Evolutionary conservation across 2,329 filamentous ascomycete genomes (phyloP).

Genomic region (Knufia fluminis): DNA sequence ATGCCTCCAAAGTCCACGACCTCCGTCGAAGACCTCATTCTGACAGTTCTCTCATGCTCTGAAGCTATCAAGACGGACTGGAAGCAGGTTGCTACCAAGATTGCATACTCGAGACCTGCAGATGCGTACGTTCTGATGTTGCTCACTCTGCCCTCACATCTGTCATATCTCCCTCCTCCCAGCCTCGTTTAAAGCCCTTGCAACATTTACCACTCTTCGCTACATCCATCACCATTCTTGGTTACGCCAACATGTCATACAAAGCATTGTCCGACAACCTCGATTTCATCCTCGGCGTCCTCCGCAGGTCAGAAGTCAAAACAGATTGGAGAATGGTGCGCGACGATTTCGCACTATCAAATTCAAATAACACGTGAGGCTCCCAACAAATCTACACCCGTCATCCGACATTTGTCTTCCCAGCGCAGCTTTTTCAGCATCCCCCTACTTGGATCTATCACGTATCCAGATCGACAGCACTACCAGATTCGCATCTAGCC

Average conservation of each 20-base stretch:
- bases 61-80: constrained; percentile 5
- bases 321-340: no score
- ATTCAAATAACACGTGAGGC: no score
- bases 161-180: no score
- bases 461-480: background rate
- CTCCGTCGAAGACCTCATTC: background rate
- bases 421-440: no score
- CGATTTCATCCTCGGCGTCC: background rate
- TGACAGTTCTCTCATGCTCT: background rate
- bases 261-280: background rate
- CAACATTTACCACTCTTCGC: no score
- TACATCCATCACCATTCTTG: no score
- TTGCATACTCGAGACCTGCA: background rate
- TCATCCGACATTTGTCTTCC: background rate
- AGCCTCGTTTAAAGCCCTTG: no score
- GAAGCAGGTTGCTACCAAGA: background rate
- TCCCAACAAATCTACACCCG: no score
- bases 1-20: background rate
- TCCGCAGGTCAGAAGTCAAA: no score
- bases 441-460: background rate
- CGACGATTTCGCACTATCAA: no score
- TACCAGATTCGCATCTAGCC: background rate
- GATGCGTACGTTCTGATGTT: background rate
- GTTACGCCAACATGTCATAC: background rate
- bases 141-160: no score